Conservation (phyloP, 1,139 yeast genomes). For the Chernovozyma sophiae-reginae region DNA sequence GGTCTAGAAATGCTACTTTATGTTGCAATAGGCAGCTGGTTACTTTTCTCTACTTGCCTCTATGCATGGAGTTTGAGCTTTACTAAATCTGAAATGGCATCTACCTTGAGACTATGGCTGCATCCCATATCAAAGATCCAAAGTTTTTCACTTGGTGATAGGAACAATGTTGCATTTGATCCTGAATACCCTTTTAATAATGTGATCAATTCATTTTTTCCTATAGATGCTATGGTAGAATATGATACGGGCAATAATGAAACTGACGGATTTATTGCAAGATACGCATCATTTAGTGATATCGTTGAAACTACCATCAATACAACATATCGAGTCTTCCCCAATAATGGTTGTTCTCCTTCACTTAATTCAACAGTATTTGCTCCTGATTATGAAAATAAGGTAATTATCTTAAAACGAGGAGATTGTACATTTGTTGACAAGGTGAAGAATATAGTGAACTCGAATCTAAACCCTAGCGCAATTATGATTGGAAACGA, state of each 20-base stretch:
- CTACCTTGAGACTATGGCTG: background rate
- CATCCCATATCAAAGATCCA: background rate
- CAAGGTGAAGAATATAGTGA: slow-evolving; percentile 30
- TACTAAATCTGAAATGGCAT: background rate
- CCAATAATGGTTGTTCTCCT: slow-evolving; percentile 27
- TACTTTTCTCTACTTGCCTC: slow-evolving; percentile 1
- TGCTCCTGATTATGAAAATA: slow-evolving; percentile 15
- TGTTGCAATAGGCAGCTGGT: slow-evolving; percentile 1
- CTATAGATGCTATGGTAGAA: slow-evolving; percentile 34
- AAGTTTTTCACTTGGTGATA: background rate
- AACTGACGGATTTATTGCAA: slow-evolving; percentile 25
- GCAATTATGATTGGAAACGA: slow-evolving; percentile 40
- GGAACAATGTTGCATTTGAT: slow-evolving; percentile 13
- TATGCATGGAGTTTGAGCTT: slow-evolving; percentile 1
- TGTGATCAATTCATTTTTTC: slow-evolving; percentile 40
- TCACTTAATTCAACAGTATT: slow-evolving; percentile 9
- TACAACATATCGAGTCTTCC: slow-evolving; percentile 25
- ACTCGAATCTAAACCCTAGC: slow-evolving; percentile 26
- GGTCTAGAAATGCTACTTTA: slow-evolving; percentile 2
- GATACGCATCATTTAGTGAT: slow-evolving; percentile 45
- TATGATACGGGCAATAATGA: slow-evolving; percentile 19
- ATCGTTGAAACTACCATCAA: slow-evolving; percentile 22
- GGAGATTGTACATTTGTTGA: slow-evolving; percentile 44
- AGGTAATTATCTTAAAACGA: slow-evolving; percentile 31
- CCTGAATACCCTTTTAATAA: slow-evolving; percentile 35